phyloP scores from a whole-genome alignment of 768 basidiomycete species.

The Kwoniella dendrophila region DNA sequence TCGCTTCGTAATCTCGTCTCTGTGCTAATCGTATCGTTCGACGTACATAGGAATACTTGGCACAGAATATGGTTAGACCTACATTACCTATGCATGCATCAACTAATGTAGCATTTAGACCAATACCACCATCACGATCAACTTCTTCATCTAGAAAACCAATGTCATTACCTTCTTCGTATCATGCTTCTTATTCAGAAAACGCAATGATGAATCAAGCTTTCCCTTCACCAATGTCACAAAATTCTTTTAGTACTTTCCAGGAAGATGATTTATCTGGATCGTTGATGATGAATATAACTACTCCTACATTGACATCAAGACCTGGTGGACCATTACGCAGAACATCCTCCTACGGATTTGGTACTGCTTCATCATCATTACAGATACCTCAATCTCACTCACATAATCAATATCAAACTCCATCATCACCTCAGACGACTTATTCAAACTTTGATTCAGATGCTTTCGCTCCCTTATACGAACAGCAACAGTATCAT shows the following conservation, averaged over 20 bases:
- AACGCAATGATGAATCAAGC: not conserved
- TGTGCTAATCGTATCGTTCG: not conserved
- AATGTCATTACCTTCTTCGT: slow-evolving; percentile 18
- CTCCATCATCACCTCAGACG: slow-evolving; percentile 9
- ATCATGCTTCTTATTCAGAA: slow-evolving; percentile 12
- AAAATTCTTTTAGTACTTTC: slow-evolving; percentile 7
- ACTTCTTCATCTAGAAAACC: slow-evolving; percentile 31
- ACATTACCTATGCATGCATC: slow-evolving; percentile 14
- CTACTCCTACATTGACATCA: not conserved
- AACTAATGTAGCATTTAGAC: slow-evolving; percentile 16
- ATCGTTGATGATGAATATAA: slow-evolving; percentile 1
- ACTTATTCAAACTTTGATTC: slow-evolving; percentile 27
- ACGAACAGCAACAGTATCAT: slow-evolving; percentile 17
- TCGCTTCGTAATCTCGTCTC: too few relatives aligned
- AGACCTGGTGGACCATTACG: slow-evolving; percentile 17
- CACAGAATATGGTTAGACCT: slow-evolving; percentile 26
- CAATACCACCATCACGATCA: slow-evolving; percentile 30
- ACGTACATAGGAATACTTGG: slow-evolving; percentile 31
- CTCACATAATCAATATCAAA: too few relatives aligned
- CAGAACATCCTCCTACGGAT: slow-evolving; percentile 37
- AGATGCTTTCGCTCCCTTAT: slow-evolving; percentile 43
- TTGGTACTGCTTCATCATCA: slow-evolving; percentile 15
- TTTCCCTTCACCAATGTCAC: slow-evolving; percentile 19
- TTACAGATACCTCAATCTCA: too few relatives aligned
- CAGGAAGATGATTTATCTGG: slow-evolving; percentile 1